These are phyloP conservation scores for Puccinellia tenuiflora DNA, from an alignment of 176 grass and related monocot species.

Conservation along the genomic window DNA sequence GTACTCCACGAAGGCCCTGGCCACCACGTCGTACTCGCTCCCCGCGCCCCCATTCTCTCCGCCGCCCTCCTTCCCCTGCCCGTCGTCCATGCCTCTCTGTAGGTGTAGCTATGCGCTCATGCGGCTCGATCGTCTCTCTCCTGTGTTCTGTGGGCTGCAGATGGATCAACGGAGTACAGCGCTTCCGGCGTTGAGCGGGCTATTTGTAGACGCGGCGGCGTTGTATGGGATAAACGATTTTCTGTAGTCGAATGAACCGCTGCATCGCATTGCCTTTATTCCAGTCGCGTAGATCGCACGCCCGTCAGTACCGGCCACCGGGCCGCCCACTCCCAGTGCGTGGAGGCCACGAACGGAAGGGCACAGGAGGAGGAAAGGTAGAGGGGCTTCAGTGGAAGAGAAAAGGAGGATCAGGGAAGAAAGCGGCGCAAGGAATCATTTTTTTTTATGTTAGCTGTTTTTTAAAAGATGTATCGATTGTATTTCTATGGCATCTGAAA, in stretches of 20 bases:
- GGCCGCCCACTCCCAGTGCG: neutral
- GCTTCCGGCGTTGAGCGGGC: neutral
- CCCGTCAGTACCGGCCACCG: too few relatives aligned
- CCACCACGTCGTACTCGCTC: constrained; percentile 49
- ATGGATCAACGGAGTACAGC: neutral
- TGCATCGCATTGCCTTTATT: neutral
- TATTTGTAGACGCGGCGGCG: constrained; percentile 35
- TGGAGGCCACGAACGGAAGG: neutral
- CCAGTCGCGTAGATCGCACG: constrained; percentile 33
- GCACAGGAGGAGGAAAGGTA: neutral
- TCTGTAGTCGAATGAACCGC: neutral
- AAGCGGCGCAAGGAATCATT: neutral
- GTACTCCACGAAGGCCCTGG: constrained; percentile 70
- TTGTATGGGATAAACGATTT: constrained; percentile 13
- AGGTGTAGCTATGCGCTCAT: neutral
- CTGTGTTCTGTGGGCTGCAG: neutral
- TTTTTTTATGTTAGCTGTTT: neutral
- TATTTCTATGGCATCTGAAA: neutral
- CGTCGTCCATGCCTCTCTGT: neutral
- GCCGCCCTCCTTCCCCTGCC: neutral
- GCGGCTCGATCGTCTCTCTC: neutral
- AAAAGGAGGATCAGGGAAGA: neutral
- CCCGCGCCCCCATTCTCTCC: neutral
- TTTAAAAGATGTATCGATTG: too few relatives aligned
- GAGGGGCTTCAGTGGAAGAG: neutral